These are phyloP conservation scores for Sergeia podlipaevii DNA, from an alignment of 208 protist genomes.

Conservation along the genomic window DNA sequence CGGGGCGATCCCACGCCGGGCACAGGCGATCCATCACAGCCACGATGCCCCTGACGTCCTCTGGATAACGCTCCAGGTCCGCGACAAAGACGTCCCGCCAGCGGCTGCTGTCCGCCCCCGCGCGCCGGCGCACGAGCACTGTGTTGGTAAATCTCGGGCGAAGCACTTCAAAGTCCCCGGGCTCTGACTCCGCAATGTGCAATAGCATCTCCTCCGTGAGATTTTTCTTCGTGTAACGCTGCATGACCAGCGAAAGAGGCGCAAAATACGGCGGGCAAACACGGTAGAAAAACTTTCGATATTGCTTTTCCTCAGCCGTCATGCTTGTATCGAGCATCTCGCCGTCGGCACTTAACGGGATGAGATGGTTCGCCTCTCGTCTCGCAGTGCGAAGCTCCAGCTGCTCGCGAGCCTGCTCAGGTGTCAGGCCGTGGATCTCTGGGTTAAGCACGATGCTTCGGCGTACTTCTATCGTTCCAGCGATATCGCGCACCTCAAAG, in stretches of 20 bases:
- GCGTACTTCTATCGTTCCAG: conserved; percentile 66
- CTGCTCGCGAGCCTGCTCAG: conserved; percentile 48
- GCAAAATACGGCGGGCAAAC: conserved; percentile 80
- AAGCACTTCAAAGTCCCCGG: conserved; percentile 65
- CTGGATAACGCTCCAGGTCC: conserved; percentile 65
- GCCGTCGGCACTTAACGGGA: conserved; percentile 33
- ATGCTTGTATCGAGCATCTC: conserved; percentile 12
- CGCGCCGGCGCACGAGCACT: conserved; percentile 52
- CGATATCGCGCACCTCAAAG: conserved; percentile 78
- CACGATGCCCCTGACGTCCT: conserved; percentile 58
- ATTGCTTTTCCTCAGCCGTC: conserved; percentile 13
- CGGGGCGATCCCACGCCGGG: conserved; percentile 67
- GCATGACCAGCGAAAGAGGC: conserved; percentile 49
- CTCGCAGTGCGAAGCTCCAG: conserved; percentile 50
- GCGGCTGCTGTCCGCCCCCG: conserved; percentile 60
- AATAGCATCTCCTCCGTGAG: conserved; percentile 40
- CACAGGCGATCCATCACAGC: conserved; percentile 51
- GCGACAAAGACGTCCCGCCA: conserved; percentile 57
- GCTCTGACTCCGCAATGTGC: conserved; percentile 18
- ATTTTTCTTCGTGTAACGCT: conserved; percentile 85
- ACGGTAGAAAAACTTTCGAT: conserved; percentile 55
- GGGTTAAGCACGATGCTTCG: conserved; percentile 75
- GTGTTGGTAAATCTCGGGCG: conserved; percentile 37
- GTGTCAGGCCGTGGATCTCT: conserved; percentile 66
- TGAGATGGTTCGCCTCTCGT: conserved; percentile 60